phyloP scores from a whole-genome alignment of 225 moss, liverwort and hornwort genomes.

The Thuidium tamariscinum region DNA sequence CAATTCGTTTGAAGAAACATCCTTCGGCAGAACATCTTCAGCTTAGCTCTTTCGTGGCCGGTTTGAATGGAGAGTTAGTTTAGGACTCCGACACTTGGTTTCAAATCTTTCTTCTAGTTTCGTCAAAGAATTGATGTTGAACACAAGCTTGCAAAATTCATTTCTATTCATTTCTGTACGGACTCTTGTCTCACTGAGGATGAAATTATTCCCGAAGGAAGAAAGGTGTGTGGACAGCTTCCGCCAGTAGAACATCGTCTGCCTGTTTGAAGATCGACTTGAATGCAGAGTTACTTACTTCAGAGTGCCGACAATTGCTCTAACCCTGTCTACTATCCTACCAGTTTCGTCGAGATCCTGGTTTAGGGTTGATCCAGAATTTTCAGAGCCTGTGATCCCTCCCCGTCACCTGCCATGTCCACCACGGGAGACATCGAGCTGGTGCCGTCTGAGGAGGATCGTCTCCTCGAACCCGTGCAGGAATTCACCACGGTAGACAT shows the following conservation, averaged over 20 bases:
- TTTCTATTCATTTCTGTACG: too few relatives aligned
- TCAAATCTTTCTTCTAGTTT: too few relatives aligned
- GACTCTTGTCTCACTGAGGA: too few relatives aligned
- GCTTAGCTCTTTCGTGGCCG: too few relatives aligned
- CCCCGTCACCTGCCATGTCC: neutral
- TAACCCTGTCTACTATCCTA: too few relatives aligned
- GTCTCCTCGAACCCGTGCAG: neutral
- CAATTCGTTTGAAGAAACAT: neutral
- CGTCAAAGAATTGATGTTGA: too few relatives aligned
- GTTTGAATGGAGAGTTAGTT: too few relatives aligned
- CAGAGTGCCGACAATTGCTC: neutral
- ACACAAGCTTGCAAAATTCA: too few relatives aligned
- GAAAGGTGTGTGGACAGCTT: too few relatives aligned
- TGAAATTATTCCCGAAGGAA: too few relatives aligned
- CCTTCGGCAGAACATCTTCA: neutral
- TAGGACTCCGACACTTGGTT: too few relatives aligned
- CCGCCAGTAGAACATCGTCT: neutral
- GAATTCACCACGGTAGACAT: neutral
- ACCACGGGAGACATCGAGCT: neutral
- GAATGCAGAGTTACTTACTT: neutral
- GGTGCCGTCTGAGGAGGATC: neutral
- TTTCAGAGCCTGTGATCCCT: neutral
- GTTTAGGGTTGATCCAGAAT: neutral
- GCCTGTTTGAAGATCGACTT: neutral
- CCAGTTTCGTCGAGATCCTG: too few relatives aligned